These are phyloP conservation scores for Fusarium sp. DNA, from an alignment of 2,329 filamentous ascomycete species.

Conservation along the genomic window DNA sequence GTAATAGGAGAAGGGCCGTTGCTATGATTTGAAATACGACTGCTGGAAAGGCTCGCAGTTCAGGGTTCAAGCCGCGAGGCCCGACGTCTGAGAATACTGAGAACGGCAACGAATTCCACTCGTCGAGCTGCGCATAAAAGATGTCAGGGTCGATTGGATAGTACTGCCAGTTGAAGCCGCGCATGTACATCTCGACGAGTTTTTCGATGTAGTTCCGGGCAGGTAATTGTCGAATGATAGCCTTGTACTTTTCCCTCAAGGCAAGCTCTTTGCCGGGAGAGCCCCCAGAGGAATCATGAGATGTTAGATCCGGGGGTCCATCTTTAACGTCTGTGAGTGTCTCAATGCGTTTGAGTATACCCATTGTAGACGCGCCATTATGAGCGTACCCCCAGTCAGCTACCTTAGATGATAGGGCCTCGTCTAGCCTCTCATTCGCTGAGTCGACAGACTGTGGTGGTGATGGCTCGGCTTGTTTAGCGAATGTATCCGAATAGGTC, in stretches of 20 bases:
- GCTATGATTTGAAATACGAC: conserved; percentile 68
- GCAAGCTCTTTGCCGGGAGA: conserved; percentile 47
- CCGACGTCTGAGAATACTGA: conserved; percentile 58
- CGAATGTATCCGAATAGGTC: not conserved
- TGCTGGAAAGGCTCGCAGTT: conserved; percentile 66
- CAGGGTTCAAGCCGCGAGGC: conserved; percentile 59
- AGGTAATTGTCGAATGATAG: conserved; percentile 65
- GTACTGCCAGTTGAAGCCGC: conserved; percentile 69
- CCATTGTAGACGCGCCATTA: conserved; percentile 61
- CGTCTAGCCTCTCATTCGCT: conserved; percentile 19
- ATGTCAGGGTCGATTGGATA: conserved; percentile 62
- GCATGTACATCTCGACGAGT: conserved; percentile 64
- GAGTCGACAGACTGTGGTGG: not conserved
- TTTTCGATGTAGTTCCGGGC: conserved; percentile 63
- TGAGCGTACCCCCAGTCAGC: conserved; percentile 65
- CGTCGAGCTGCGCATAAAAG: conserved; percentile 60
- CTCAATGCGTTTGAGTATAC: conserved; percentile 65
- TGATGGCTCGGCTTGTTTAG: not conserved
- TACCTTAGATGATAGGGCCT: conserved; percentile 53
- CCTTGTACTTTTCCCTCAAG: conserved; percentile 66
- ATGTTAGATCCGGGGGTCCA: not conserved
- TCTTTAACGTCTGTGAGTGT: conserved; percentile 47
- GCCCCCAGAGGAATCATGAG: not conserved
- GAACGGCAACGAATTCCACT: conserved; percentile 66
- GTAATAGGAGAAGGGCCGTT: conserved; percentile 62